Evolutionary conservation across 2,329 filamentous ascomycete genomes (phyloP), one percentile per base, ranked within the genome.

Genomic region (Microsporum audouinii): DNA sequence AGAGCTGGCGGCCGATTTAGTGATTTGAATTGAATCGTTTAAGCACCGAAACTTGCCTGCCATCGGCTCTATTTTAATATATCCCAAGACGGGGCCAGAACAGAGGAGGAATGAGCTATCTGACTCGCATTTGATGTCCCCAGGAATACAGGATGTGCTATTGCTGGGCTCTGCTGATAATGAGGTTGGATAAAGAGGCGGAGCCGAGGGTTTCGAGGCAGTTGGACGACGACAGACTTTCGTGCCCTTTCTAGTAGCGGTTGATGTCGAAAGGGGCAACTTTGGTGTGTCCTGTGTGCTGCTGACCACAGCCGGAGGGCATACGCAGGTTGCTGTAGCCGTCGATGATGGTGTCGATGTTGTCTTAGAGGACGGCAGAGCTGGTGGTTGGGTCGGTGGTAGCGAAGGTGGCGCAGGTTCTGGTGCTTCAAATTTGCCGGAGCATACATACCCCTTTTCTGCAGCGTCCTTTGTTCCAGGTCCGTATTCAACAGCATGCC

Each of bases 51-150:
- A 33, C 4, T 53, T 53, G 49, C 31, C 49, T 53, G 10, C 27
- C 6, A 65, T 62, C 10, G 36, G 8, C 27, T 62, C 64, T 57
- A 64, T 64, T 34, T 33, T 39, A 14, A 62, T 61, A 43, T 61
- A 64, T 14, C 59, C 51, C 10, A 49, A 17, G 10, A 43, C 41
- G 2, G 38, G 29, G 7, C 55, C 60, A 45, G 58, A 38, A 23
- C 62, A 65, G 23, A 62, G 10, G 14, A 63, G 64, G 17, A 62
- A 65, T 14, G 63, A 60, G 7, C 36, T 58, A 10, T 49, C 36
- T 1, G 59, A 63, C 29, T 65, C 62, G 38, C 62, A 65, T 53
- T 55, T 51, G 23, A 64, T 61, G 6, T 43, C 29, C n/a, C 62
- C 64, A 7, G 59, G n/a, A 17, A 27, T 47, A 43, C 63, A 53